Evolutionary conservation across 2,329 filamentous ascomycete genomes (phyloP).

Genomic region (Fusarium temperatum): DNA sequence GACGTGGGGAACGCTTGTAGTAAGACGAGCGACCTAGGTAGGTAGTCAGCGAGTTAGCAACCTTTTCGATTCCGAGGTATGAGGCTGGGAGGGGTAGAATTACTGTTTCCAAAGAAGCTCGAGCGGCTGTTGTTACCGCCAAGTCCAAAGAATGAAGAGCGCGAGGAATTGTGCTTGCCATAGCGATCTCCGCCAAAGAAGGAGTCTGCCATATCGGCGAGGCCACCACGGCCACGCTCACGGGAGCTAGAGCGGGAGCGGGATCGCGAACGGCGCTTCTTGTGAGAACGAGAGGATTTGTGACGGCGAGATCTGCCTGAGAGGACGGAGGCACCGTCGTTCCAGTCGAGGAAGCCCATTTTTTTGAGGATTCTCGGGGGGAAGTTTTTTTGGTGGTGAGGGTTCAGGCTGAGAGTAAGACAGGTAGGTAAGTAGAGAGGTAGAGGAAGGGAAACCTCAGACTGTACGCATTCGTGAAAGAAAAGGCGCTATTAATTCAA

Average conservation of each 20-base stretch:
- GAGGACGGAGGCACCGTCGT: constrained; percentile 46
- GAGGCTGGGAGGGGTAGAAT: neutral
- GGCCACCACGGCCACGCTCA: constrained; percentile 46
- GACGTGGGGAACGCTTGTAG: constrained; percentile 84
- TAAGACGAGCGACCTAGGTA: constrained; percentile 65
- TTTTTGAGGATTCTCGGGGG: neutral
- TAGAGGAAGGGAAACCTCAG: neutral
- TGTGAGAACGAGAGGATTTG: constrained; percentile 45
- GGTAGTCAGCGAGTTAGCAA: neutral
- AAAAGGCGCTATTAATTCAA: neutral
- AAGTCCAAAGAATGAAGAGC: constrained; percentile 58
- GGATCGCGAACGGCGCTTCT: constrained; percentile 50
- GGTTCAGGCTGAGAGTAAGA: neutral
- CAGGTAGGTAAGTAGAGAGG: neutral
- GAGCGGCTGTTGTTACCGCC: constrained; percentile 55
- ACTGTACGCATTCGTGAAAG: constrained; percentile 13
- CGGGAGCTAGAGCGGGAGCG: constrained; percentile 51
- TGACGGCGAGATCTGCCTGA: constrained; percentile 43
- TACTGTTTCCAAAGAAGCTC: constrained; percentile 58
- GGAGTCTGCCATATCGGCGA: constrained; percentile 45
- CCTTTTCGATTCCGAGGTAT: neutral
- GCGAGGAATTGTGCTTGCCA: constrained; percentile 53
- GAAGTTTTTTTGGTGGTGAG: neutral
- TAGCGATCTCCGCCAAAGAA: constrained; percentile 48
- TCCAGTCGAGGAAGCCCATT: constrained; percentile 49